phyloP scores from a whole-genome alignment of 2,329 filamentous ascomycete species.

The Aspergillus tanneri region DNA sequence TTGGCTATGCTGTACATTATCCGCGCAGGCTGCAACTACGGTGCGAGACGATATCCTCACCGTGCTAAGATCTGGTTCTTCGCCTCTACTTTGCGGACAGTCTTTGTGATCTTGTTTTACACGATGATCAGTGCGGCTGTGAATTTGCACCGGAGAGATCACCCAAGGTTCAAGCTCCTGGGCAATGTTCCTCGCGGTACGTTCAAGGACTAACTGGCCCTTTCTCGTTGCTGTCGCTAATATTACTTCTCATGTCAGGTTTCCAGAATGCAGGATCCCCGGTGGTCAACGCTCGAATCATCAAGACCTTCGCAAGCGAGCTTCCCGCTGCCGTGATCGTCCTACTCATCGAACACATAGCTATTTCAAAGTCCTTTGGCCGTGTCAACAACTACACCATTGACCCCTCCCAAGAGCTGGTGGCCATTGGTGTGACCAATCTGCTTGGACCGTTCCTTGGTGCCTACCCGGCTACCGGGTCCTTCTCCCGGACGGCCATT shows the following conservation, averaged over 20 bases:
- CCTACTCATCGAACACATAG: slow-evolving; percentile 94
- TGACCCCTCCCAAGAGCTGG: slow-evolving; percentile 91
- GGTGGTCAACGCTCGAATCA: slow-evolving; percentile 62
- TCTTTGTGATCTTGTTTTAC: slow-evolving; percentile 87
- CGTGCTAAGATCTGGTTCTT: slow-evolving; percentile 82
- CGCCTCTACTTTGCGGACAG: slow-evolving; percentile 82
- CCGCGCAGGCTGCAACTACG: slow-evolving; percentile 62
- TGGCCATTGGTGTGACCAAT: slow-evolving; percentile 89
- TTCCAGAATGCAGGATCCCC: slow-evolving; percentile 80
- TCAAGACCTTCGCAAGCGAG: slow-evolving; percentile 67
- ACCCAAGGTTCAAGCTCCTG: slow-evolving; percentile 72
- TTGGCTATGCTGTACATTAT: slow-evolving; percentile 75
- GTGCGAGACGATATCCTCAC: slow-evolving; percentile 67
- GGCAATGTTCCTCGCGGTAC: slow-evolving; percentile 72
- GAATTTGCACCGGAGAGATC: slow-evolving; percentile 65
- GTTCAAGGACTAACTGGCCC: slow-evolving; percentile 11
- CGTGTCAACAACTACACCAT: slow-evolving; percentile 95
- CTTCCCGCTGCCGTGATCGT: slow-evolving; percentile 87
- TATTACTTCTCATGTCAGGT: slow-evolving; percentile 45
- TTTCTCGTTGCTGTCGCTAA: neutral
- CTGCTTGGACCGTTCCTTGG: slow-evolving; percentile 88
- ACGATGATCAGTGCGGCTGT: slow-evolving; percentile 85
- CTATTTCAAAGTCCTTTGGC: slow-evolving; percentile 95
- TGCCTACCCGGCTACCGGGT: slow-evolving; percentile 88
- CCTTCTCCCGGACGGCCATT: slow-evolving; percentile 94